phyloP scores from a whole-genome alignment of 805 yeast species.

The Clavispora phyllophila region DNA sequence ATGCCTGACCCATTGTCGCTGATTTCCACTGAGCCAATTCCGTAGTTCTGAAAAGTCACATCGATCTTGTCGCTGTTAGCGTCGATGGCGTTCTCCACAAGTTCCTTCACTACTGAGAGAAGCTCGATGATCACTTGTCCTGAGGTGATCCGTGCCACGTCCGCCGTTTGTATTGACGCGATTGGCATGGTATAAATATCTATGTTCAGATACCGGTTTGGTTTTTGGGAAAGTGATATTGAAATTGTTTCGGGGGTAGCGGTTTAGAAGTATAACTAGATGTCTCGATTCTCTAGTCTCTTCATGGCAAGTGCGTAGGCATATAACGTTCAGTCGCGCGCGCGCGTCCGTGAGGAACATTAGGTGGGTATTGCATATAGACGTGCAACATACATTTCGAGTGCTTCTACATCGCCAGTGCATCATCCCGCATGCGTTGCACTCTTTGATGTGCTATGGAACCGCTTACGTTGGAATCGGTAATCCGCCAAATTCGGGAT shows the following conservation, averaged over 20 bases:
- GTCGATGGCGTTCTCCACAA: conserved; percentile 83
- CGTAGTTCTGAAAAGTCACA: conserved; percentile 63
- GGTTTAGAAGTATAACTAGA: too few relatives aligned
- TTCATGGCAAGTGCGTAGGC: too few relatives aligned
- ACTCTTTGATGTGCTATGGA: background rate
- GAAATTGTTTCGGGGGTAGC: too few relatives aligned
- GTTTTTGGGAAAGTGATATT: too few relatives aligned
- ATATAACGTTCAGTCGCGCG: too few relatives aligned
- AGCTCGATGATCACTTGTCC: conserved; percentile 90
- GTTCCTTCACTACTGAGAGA: conserved; percentile 73
- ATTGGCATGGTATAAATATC: conserved; percentile 14
- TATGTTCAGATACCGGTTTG: too few relatives aligned
- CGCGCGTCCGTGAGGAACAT: background rate
- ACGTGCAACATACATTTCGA: too few relatives aligned
- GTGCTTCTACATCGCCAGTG: background rate
- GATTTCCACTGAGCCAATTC: conserved; percentile 65
- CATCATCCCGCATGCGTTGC: background rate
- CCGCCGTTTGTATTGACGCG: conserved; percentile 31
- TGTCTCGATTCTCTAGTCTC: too few relatives aligned
- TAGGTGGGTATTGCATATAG: too few relatives aligned
- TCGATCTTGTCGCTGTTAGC: conserved; percentile 69
- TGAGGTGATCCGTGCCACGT: conserved; percentile 75
- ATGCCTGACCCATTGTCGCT: conserved; percentile 70
- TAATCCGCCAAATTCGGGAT: conserved; percentile 39
- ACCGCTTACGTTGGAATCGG: conserved; percentile 22